Conservation (phyloP, 306 rosid species). For the Gastrolobium bilobum region DNA sequence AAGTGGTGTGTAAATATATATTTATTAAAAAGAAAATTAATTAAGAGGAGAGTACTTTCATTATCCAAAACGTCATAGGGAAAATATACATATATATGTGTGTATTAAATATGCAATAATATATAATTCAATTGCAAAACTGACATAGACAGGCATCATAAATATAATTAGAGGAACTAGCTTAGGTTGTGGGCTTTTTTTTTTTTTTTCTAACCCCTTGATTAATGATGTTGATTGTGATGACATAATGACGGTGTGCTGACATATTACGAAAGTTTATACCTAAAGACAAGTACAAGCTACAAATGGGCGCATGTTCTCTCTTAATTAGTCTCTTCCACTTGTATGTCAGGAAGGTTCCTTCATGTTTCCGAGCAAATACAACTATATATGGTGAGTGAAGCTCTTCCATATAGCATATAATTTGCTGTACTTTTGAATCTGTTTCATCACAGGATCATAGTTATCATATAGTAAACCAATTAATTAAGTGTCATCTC, state of each 20-base stretch:
- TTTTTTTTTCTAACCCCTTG: not conserved
- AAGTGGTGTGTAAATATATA: not conserved
- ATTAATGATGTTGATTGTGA: slow-evolving; percentile 53
- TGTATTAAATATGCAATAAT: too few species aligned
- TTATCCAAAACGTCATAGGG: too few species aligned
- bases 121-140: not conserved
- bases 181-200: not conserved
- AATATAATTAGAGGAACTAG: slow-evolving; percentile 6
- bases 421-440: slow-evolving; percentile 43
- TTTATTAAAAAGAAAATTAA: not conserved
- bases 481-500: slow-evolving; percentile 46
- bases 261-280: slow-evolving; percentile 32
- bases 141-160: not conserved
- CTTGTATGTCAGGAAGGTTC: slow-evolving; percentile 60
- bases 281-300: slow-evolving; percentile 51
- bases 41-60: too few species aligned
- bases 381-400: not conserved
- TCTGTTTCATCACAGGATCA: slow-evolving; percentile 39
- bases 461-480: slow-evolving; percentile 40
- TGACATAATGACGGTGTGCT: slow-evolving; percentile 55
- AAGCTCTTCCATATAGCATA: slow-evolving; percentile 24
- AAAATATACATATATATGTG: too few species aligned
- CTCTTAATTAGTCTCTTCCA: too few species aligned
- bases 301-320: slow-evolving; percentile 50
- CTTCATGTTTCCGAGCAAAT: slow-evolving; percentile 58